Evolutionary conservation across 2,329 filamentous ascomycete species (phyloP).

Genomic region (Chrysoporthe austroafricana): DNA sequence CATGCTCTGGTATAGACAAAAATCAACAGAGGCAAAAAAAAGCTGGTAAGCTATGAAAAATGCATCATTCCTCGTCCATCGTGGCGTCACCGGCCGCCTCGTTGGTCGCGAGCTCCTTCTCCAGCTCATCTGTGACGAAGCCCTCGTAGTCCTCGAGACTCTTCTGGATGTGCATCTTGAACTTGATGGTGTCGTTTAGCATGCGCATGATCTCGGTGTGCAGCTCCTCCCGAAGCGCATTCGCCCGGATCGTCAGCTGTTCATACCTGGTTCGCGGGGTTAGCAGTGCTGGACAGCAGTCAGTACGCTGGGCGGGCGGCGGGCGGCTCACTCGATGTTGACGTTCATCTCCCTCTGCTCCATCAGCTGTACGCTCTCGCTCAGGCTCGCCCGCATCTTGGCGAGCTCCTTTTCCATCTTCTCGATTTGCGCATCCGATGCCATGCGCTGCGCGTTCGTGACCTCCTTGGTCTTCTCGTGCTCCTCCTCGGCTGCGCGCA

Average conservation of each 20-base stretch:
- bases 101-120: constrained; percentile 75
- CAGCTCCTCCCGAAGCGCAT: constrained; percentile 89
- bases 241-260: constrained; percentile 83
- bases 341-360: constrained; percentile 96
- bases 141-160: constrained; percentile 91
- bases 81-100: constrained; percentile 59
- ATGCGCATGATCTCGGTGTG: constrained; percentile 96
- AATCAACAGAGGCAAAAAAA: neutral
- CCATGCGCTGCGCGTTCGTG: constrained; percentile 84
- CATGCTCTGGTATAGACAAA: constrained; percentile 16
- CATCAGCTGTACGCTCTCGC: constrained; percentile 86
- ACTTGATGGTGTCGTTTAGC: constrained; percentile 95
- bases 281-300: constrained; percentile 4
- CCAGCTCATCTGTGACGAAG: constrained; percentile 92
- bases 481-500: constrained; percentile 87
- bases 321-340: constrained; percentile 78
- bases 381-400: constrained; percentile 82
- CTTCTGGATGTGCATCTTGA: constrained; percentile 97
- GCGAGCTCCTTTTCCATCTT: constrained; percentile 99
- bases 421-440: constrained; percentile 91
- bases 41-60: neutral
- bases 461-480: constrained; percentile 91
- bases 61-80: constrained; percentile 48
- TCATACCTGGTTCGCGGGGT: constrained; percentile 69
- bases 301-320: neutral